Base-by-base conservation (phyloP, 2,329 filamentous ascomycete species). In the Ceratocystis huliohia region DNA sequence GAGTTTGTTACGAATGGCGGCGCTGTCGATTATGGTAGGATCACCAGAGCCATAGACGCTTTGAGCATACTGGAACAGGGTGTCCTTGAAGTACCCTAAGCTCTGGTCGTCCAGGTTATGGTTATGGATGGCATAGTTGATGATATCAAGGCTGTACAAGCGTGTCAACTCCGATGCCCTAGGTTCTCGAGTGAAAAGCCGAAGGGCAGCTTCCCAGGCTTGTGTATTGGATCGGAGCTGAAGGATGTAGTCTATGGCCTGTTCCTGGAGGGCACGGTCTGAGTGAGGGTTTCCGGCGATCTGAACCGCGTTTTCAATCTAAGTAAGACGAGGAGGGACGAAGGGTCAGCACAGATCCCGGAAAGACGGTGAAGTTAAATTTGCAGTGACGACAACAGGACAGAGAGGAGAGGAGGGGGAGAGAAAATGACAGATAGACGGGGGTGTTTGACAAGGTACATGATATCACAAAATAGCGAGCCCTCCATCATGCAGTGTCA, bases 261-360 rank as follows among this genome's bases (percentile, higher is more conserved):
- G 91, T 68, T 79, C 77, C 77, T 93, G 91, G 73, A 95, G 81
- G 70, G 80, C 78, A 73, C 84, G 85, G 76, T 92, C 85, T 72
- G 91, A 88, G 72, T 82, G 78, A 68, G 90, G 89, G 77, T 93
- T 87, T 80, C 87, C 94, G 76, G 91, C 90, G 78, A 97, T 95
- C 76, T 94, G 86, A 79, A 97, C 94, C 77, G 94, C 94, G 79
- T 90, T 93, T 79, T 94, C 89, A 76, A 96, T 87, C 90, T 96
- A 17, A 22, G 6, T 37, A 20, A 59, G 15, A 41, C 37, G 10
- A 41, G 37, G 37, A 13, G 13, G 13, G 37, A 4, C 37, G 15
- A 41, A 41, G 37, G 37, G 37, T 41, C 37, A 41, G 37, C 37
- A 41, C 10, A 41, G 37, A 41, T 41, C 10, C 37, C 13, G 4